Evolutionary conservation across 1,284 basidiomycete genomes (phyloP), one percentile per base, ranked within the genome.

Genomic region (Earliella scabrosa): DNA sequence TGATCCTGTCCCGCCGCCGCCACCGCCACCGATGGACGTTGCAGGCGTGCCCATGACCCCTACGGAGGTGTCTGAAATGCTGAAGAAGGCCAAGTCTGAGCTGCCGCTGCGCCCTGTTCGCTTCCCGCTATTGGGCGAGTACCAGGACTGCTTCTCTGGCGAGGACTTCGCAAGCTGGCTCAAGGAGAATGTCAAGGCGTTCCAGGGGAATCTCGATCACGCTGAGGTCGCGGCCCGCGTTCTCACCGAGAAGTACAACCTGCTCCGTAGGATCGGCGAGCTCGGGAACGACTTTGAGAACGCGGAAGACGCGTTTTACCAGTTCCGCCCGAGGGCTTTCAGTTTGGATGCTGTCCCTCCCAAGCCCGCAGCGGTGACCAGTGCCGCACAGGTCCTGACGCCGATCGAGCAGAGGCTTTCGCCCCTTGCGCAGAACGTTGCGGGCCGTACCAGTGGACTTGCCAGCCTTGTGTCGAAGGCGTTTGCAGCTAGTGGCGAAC

Each of bases 61-160:
- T 0, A 67, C 81, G 13, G 81, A 85, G 2, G 71, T 96, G 32
- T 88, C 90, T 18, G 79, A 78, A 50, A 73, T 95, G 6, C 79
- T 95, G 31, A 77, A 77, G 5, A 83, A 84, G 39, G 86, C 91
- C 45, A 80, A 84, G 46, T 73, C 77, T 21, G 83, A 92, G 68
- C 76, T 87, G 55, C 83, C 78, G 44, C 79, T 87, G 57, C 84
- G 82, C 58, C 77, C 85, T 31, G 82, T 88, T 56, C 88, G 85
- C 47, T 87, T 92, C 74, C 89, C 93, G 1, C 78, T 96, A 21
- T 72, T 96, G n/a, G 93, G 93, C 24, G 92, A 93, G 71, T 95
- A 95, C 65, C 83, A 87, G 21, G 88, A 92, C 63, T 90, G 90
- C 58, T 95, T 95, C 71, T 86, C 84, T 4, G 92, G 92, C 46